Evolutionary conservation across 73 alveolate species (phyloP).

Genomic region (Paramecium bursaria): DNA sequence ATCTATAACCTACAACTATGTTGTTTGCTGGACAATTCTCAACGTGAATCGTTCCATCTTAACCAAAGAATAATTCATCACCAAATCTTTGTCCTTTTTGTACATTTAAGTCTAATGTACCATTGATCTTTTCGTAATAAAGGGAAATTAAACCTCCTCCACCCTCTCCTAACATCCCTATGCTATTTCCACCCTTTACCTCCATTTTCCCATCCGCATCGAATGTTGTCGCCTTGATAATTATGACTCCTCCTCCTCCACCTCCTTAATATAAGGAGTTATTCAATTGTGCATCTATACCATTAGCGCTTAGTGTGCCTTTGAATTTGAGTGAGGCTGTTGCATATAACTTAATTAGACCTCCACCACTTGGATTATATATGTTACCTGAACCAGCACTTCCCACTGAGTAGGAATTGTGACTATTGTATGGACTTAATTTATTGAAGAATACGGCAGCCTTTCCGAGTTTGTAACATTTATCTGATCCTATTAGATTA

Average conservation of each 20-base stretch:
- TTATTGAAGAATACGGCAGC: constrained; percentile 8
- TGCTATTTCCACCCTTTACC: constrained; percentile 60
- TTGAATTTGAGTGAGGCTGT: not conserved
- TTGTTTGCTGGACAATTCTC: not conserved
- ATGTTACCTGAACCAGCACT: constrained; percentile 44
- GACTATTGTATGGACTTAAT: not conserved
- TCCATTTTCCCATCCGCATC: constrained; percentile 8
- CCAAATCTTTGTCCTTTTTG: not conserved
- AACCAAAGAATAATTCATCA: not conserved
- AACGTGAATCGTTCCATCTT: not conserved
- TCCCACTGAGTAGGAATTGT: not conserved
- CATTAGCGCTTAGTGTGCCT: constrained; percentile 35
- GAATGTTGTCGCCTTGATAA: not conserved
- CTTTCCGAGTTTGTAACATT: constrained; percentile 5
- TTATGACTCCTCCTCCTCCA: constrained; percentile 65
- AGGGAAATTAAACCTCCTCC: constrained; percentile 57
- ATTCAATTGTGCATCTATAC: not conserved
- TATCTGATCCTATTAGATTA: too few relatives aligned
- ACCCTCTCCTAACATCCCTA: constrained; percentile 58
- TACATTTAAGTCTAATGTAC: not conserved
- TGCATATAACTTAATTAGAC: constrained; percentile 13
- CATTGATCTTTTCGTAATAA: not conserved
- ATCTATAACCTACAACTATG: not conserved
- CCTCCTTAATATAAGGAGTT: constrained; percentile 15
- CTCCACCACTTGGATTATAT: constrained; percentile 57